These are phyloP conservation scores for Pelargonium australe DNA, from an alignment of 441 rosid species.

Conservation along the genomic window DNA sequence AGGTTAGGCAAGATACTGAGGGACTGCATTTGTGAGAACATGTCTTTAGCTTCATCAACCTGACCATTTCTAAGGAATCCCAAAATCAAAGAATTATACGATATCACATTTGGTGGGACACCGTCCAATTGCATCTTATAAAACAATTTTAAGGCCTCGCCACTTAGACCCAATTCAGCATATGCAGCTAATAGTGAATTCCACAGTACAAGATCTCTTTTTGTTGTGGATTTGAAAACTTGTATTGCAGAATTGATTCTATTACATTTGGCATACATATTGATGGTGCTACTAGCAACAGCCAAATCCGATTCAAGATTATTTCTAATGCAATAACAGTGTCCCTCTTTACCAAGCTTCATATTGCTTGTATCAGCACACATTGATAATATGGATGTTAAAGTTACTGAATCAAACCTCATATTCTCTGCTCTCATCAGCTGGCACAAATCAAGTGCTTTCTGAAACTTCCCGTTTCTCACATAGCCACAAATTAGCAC, in stretches of 20 bases:
- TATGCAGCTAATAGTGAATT: slow-evolving; percentile 55
- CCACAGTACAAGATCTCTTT: slow-evolving; percentile 55
- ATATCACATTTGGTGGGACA: slow-evolving; percentile 48
- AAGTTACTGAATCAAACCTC: slow-evolving; percentile 65
- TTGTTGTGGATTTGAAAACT: slow-evolving; percentile 39
- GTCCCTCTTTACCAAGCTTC: slow-evolving; percentile 54
- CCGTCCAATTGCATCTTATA: slow-evolving; percentile 68
- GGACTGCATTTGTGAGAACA: slow-evolving; percentile 60
- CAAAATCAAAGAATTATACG: slow-evolving; percentile 62
- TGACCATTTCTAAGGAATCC: slow-evolving; percentile 48
- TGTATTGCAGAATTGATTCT: slow-evolving; percentile 41
- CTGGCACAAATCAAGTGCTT: slow-evolving; percentile 45
- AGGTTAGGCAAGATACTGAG: slow-evolving; percentile 41
- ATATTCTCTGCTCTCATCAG: slow-evolving; percentile 45
- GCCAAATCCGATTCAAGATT: slow-evolving; percentile 44
- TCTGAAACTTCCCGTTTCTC: slow-evolving; percentile 37
- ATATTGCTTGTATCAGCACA: slow-evolving; percentile 37
- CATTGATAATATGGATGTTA: slow-evolving; percentile 51
- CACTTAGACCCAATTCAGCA: slow-evolving; percentile 48
- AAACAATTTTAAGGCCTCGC: slow-evolving; percentile 62
- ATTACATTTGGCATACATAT: slow-evolving; percentile 66
- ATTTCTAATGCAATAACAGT: slow-evolving; percentile 61
- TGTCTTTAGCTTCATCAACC: slow-evolving; percentile 48
- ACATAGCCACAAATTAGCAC: slow-evolving; percentile 57
- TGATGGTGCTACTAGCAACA: slow-evolving; percentile 41